Conservation (phyloP, 257 asterid genomes). For the Solanum stenotomum region DNA sequence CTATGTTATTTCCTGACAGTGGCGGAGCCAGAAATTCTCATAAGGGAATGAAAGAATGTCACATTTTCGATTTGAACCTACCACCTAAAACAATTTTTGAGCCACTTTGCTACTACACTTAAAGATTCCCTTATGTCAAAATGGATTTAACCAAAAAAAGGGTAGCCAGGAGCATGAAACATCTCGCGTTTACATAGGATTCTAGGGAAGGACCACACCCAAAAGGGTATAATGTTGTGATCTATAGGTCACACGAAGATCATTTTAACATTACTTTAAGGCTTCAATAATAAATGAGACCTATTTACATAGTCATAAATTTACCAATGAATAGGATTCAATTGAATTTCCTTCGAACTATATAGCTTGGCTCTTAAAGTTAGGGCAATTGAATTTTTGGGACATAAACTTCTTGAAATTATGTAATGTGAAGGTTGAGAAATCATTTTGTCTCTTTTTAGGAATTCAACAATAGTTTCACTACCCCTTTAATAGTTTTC, state of each 20-base stretch:
- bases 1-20: neutral
- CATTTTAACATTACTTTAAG: neutral
- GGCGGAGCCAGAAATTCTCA: neutral
- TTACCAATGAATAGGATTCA: neutral
- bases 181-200: neutral
- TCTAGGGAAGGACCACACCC: neutral
- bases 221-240: neutral
- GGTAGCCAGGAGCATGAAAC: neutral
- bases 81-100: neutral
- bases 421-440: neutral
- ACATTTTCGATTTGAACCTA: neutral
- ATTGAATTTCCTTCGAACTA: neutral
- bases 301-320: neutral
- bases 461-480: neutral
- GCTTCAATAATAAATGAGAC: neutral
- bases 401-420: neutral
- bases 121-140: neutral
- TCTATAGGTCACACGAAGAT: neutral
- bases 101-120: neutral
- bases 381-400: neutral
- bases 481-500: neutral
- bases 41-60: neutral
- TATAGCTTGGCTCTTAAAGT: neutral
- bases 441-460: neutral
- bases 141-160: neutral